Conservation (phyloP, 2,329 filamentous ascomycete genomes). For the Shiraia sp. region DNA sequence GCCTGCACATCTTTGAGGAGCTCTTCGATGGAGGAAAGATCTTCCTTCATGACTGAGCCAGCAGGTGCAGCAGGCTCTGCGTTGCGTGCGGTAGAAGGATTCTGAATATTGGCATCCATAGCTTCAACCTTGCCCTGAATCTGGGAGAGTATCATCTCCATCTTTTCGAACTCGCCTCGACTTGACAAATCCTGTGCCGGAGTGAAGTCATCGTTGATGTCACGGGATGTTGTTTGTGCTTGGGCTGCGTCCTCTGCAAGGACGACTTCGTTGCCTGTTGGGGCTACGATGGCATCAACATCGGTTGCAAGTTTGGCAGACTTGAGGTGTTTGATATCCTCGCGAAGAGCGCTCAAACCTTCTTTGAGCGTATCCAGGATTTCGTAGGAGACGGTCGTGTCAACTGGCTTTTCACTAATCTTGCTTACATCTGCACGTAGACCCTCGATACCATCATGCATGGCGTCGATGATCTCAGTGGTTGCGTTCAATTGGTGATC, state of each 20-base stretch:
- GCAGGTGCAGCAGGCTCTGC: slow-evolving; percentile 30
- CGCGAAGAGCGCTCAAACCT: slow-evolving; percentile 74
- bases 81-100: slow-evolving; percentile 45
- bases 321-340: slow-evolving; percentile 79
- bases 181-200: slow-evolving; percentile 61
- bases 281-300: slow-evolving; percentile 49
- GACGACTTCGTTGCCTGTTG: slow-evolving; percentile 52
- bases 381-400: slow-evolving; percentile 84
- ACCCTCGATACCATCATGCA: slow-evolving; percentile 72
- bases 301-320: slow-evolving; percentile 52
- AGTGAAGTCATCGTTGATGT: slow-evolving; percentile 43
- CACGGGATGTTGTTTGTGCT: slow-evolving; percentile 46
- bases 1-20: slow-evolving; percentile 62
- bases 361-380: slow-evolving; percentile 84
- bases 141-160: slow-evolving; percentile 82
- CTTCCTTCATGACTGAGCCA: slow-evolving; percentile 53
- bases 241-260: slow-evolving; percentile 57
- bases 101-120: slow-evolving; percentile 61
- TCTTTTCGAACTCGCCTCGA: slow-evolving; percentile 78
- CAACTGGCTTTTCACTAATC: slow-evolving; percentile 75
- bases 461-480: slow-evolving; percentile 62
- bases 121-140: slow-evolving; percentile 83
- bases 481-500: slow-evolving; percentile 59
- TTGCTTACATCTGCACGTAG: slow-evolving; percentile 76
- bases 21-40: slow-evolving; percentile 54